Percentiles rank a stretch among this genome's conserved stretches.
Conservation (phyloP, 140 eudicot species). For the Anethum foeniculum region DNA sequence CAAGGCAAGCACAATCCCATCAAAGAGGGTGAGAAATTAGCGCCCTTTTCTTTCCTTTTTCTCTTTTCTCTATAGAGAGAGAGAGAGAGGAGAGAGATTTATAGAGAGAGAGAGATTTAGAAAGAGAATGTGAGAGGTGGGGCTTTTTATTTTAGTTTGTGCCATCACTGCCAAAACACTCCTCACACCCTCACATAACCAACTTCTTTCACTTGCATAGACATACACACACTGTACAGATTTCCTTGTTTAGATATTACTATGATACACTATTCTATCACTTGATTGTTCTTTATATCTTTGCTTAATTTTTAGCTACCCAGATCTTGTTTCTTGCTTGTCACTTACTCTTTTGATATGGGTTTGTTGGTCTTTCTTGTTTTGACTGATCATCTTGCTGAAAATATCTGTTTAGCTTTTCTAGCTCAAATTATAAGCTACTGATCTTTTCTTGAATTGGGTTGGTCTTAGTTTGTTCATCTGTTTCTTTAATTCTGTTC, state of each 20-base stretch:
- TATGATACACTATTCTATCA: not conserved
- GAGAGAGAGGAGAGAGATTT: not conserved
- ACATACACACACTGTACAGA: not conserved
- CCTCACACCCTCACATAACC: conserved; percentile 10
- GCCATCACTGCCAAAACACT: conserved; percentile 3
- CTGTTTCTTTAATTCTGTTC: conserved; percentile 1
- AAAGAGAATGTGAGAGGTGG: not conserved
- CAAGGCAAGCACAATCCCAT: conserved; percentile 3
- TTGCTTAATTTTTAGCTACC: not conserved
- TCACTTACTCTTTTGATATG: not conserved
- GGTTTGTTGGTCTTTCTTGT: not conserved
- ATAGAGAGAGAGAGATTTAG: not conserved
- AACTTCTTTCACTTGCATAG: not conserved
- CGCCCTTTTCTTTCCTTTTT: conserved; percentile 1
- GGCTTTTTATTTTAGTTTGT: conserved; percentile 1
- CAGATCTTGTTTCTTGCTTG: conserved; percentile 9
- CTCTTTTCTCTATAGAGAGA: not conserved
- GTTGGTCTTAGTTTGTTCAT: not conserved
- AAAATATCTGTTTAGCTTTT: not conserved
- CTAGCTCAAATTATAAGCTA: conserved; percentile 2
- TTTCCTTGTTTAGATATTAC: not conserved
- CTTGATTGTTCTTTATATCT: not conserved
- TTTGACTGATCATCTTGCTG: conserved; percentile 5
- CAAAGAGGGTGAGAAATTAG: not conserved
- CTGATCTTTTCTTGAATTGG: conserved; percentile 7